Base-by-base conservation (phyloP, 2,329 filamentous ascomycete genomes). In the Hysterium pulicare region DNA sequence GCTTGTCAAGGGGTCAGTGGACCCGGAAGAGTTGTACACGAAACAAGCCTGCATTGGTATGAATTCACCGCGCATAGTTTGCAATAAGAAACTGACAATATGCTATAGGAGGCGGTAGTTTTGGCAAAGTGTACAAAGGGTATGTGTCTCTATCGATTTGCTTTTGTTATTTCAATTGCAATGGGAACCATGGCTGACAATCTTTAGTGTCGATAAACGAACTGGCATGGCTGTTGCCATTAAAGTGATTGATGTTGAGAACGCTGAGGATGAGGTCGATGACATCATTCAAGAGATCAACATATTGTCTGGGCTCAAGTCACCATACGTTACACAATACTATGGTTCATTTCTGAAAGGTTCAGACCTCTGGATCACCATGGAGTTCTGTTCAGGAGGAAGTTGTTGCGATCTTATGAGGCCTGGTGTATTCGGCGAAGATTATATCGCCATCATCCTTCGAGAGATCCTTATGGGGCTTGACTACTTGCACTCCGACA, bases 211-310 rank as follows among this genome's bases (percentile, higher is more conserved):
- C 53, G 91, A 97, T 72, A 95, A 93, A 63, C 83, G 88, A 39
- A 95, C 86, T 15, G 93, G 93, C 28, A 86, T 95, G 61, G 85
- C 91, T 10, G 93, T 98, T 38, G 93, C 93, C 21, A 98, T 98
- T 75, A 98, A 98, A 71, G 79, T 98, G 59, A 97, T 98, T 66
- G 93, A 98, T 61, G 93, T 98, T 53, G 93, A 98, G 71, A 96
- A 93, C 72, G 93, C 93, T 60, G 93, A 98, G 71, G 93, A 98
- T 68, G 93, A 98, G 71, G 91, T 98, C 55, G 93, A 97, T 73
- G 93, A 98, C 71, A 98, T 98, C 58, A 96, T 97, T 66, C 90
- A 95, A 67, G 93, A 98, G 71, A 97, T 98, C 55, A 90, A 91
- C 54, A 97, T 98, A 58, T 78, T 98, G 42, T 95, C 93, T 23